Conservation (phyloP, 495 filamentous ascomycete genomes). For the Neurospora sp. region DNA sequence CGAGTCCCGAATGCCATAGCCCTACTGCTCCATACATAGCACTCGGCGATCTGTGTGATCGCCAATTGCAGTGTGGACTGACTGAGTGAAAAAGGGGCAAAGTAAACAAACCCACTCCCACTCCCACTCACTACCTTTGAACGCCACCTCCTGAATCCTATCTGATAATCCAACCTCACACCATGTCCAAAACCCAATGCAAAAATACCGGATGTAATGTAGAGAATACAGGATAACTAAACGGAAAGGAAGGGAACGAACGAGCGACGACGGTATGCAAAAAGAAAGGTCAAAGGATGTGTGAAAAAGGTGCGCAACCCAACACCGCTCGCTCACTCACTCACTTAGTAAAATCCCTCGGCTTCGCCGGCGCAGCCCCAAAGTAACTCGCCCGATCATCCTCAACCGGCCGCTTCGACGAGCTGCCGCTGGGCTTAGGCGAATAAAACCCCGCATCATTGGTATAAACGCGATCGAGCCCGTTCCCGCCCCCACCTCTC, state of each 20-base stretch:
- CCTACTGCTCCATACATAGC: neutral
- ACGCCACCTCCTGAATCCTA: neutral
- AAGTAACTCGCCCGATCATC: conserved; percentile 4
- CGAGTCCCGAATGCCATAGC: neutral
- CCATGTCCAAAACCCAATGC: neutral
- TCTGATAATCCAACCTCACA: neutral
- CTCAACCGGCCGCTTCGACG: neutral
- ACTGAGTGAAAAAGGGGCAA: neutral
- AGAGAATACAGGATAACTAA: neutral
- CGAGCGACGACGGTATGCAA: neutral
- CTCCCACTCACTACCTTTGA: neutral
- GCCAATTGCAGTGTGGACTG: neutral
- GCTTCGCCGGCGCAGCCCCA: conserved; percentile 6
- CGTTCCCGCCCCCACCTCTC: neutral
- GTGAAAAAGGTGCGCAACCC: neutral
- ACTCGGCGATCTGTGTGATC: neutral
- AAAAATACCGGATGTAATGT: neutral
- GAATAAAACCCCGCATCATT: neutral
- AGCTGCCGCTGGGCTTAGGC: neutral
- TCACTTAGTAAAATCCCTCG: conserved; percentile 1
- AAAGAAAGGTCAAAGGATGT: neutral
- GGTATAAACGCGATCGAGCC: conserved; percentile 8
- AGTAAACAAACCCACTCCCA: neutral
- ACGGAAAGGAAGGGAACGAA: neutral
- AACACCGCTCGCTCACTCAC: neutral